Conservation (phyloP, 371 early-diverging fungal species). For the Entomophthora muscae region DNA sequence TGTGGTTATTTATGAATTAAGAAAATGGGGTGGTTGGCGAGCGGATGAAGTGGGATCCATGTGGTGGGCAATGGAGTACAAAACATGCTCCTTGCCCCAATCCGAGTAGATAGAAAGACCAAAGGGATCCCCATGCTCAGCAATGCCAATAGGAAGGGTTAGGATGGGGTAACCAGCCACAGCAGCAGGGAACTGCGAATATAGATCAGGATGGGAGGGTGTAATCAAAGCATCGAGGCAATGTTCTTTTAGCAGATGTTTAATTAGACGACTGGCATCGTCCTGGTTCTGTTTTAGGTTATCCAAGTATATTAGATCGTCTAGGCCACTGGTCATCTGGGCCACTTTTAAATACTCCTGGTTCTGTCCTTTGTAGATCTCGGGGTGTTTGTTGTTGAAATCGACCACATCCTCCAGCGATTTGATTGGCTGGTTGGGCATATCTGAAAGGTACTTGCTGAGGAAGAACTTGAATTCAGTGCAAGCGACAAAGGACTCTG, state of each 20-base stretch:
- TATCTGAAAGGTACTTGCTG: not conserved
- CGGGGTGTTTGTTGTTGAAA: not conserved
- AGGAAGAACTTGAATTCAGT: not conserved
- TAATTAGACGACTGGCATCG: not conserved
- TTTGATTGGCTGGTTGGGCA: not conserved
- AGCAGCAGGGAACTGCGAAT: not conserved
- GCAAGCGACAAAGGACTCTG: not conserved
- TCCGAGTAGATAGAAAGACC: too few relatives aligned
- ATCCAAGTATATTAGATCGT: not conserved
- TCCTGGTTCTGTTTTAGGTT: not conserved
- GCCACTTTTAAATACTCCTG: not conserved
- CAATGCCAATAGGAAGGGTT: not conserved
- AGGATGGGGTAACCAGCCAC: constrained; percentile 3
- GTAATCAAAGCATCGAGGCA: not conserved
- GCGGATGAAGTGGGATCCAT: too few relatives aligned
- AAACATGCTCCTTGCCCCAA: too few relatives aligned
- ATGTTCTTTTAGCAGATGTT: not conserved
- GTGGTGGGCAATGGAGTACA: too few relatives aligned
- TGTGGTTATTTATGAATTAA: too few relatives aligned
- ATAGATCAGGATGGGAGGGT: not conserved
- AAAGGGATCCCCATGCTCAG: not conserved
- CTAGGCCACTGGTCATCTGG: not conserved
- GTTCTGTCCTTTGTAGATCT: not conserved
- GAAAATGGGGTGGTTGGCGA: too few relatives aligned
- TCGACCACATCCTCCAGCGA: not conserved